Conservation (phyloP, 1,284 basidiomycete genomes). For the Marasmius fiardii region DNA sequence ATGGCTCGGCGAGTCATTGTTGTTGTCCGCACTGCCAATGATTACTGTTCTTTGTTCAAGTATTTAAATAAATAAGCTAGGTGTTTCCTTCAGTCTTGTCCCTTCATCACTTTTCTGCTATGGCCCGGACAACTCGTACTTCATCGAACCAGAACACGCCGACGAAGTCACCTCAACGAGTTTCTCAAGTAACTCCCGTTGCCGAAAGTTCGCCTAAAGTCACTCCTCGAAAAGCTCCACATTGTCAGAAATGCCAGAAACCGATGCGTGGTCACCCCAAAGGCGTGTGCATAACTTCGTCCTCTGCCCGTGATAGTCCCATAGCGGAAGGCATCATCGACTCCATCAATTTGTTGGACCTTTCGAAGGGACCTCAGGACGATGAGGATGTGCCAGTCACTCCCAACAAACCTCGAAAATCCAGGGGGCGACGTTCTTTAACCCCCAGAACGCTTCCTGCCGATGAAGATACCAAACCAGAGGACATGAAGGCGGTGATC, state of each 20-base stretch:
- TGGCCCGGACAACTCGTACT: conserved; percentile 10
- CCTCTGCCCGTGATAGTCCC: conserved; percentile 31
- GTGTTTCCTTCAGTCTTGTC: background rate
- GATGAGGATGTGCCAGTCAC: background rate
- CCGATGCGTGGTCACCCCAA: conserved; percentile 54
- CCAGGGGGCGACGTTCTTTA: conserved; percentile 7
- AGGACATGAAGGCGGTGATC: conserved; percentile 11
- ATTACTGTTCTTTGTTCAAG: no score
- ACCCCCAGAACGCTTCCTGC: background rate
- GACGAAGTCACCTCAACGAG: conserved; percentile 7
- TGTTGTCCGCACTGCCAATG: no score
- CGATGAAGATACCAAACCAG: conserved; percentile 2
- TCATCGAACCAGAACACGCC: conserved; percentile 5
- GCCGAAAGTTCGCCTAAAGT: conserved; percentile 18
- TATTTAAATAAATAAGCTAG: no score
- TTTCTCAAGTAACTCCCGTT: background rate
- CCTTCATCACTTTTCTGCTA: background rate
- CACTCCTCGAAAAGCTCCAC: conserved; percentile 41
- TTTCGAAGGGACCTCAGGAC: background rate
- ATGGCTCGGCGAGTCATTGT: no score
- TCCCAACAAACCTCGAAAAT: background rate
- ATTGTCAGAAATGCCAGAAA: conserved; percentile 50
- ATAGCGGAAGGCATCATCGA: background rate
- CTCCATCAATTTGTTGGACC: conserved; percentile 4
- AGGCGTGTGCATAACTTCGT: conserved; percentile 48